Percentiles rank a stretch among this genome's conserved stretches.
These are phyloP conservation scores for Verticillium tricorpus DNA, from an alignment of 2,329 filamentous ascomycete genomes.

Conservation along the genomic window DNA sequence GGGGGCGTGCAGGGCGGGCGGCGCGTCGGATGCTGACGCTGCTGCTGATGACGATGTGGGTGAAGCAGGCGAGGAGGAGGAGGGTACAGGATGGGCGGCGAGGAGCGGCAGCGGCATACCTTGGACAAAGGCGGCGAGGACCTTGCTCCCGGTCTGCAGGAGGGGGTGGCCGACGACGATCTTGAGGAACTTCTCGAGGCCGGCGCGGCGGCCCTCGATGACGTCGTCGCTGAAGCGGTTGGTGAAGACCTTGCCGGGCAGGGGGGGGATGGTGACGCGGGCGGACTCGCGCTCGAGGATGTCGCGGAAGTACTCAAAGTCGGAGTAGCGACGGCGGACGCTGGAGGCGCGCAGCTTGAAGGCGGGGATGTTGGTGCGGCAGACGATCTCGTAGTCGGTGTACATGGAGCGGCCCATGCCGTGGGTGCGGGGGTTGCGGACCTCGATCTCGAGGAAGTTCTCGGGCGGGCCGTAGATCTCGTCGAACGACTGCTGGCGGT, in stretches of 20 bases:
- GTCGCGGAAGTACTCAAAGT: slow-evolving; percentile 98
- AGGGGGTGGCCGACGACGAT: slow-evolving; percentile 96
- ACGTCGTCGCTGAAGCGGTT: slow-evolving; percentile 98
- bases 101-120: slow-evolving; percentile 44
- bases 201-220: slow-evolving; percentile 88
- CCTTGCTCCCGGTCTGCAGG: slow-evolving; percentile 95
- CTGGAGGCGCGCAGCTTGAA: slow-evolving; percentile 90
- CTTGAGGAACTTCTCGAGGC: slow-evolving; percentile 91
- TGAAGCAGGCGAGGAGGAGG: not conserved
- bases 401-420: slow-evolving; percentile 96
- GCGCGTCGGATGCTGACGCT: not conserved
- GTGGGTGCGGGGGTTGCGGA: slow-evolving; percentile 88
- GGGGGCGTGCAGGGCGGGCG: not conserved
- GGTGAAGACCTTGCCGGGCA: slow-evolving; percentile 96
- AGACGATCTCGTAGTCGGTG: slow-evolving; percentile 97
- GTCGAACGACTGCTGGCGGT: slow-evolving; percentile 91
- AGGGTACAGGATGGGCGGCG: slow-evolving; percentile 3
- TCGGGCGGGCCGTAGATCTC: slow-evolving; percentile 98
- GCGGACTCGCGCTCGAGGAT: slow-evolving; percentile 94
- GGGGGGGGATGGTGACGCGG: slow-evolving; percentile 88
- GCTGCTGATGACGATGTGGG: not conserved
- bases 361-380: slow-evolving; percentile 96
- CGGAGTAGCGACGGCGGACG: slow-evolving; percentile 90
- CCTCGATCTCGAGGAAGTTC: slow-evolving; percentile 98
- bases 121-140: slow-evolving; percentile 93